Base-by-base conservation (phyloP, 2,329 filamentous ascomycete species). In the Fusarium siculi region DNA sequence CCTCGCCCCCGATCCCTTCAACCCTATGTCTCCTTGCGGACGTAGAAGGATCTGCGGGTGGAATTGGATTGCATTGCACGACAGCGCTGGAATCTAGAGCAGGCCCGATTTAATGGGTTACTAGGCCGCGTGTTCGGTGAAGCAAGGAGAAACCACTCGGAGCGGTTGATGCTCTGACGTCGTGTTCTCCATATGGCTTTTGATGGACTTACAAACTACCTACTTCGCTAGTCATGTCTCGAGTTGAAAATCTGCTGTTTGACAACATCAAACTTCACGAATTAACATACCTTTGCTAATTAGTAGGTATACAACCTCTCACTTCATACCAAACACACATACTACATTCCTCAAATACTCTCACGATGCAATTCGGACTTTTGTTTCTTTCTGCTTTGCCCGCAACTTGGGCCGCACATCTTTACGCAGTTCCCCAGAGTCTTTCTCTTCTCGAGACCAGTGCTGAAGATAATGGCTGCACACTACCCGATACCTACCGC, bases 401-500 rank as follows among this genome's bases (percentile, higher is more conserved):
- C 16, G 58, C 68, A 3, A 74, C 66, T 18, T 72, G 71, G 56
- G 75, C 76, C 8, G 63, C 68, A 16, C 70, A 77, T 42, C 71
- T 75, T 34, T 82, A 82, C 70, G 52, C 68, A 12, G 72, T 79
- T 21, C 78, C 79, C 23, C 61, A 74, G 14, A 68, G 60, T 21
- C 70, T 82, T 15, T 55, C 74, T n/a, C 67, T 74, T 30, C 68
- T 70, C 44, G 79, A 79, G 28, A 66, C 74, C 18, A 72, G 76
- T 42, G 63, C 72, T 23, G 52, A 70, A 36, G 68, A 74, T 16
- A 69, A 76, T 25, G 68, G 70, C 57, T 86, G 84, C 73, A 75
- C 75, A 36, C 76, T 85, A 8, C 85, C 85, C 8, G 70, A 78
- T 34, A 70, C 78, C 34, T 88, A 82, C 67, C 79, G 79, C 42